Conservation (phyloP, 345 rosid genomes). For the Luvunga scandens region DNA sequence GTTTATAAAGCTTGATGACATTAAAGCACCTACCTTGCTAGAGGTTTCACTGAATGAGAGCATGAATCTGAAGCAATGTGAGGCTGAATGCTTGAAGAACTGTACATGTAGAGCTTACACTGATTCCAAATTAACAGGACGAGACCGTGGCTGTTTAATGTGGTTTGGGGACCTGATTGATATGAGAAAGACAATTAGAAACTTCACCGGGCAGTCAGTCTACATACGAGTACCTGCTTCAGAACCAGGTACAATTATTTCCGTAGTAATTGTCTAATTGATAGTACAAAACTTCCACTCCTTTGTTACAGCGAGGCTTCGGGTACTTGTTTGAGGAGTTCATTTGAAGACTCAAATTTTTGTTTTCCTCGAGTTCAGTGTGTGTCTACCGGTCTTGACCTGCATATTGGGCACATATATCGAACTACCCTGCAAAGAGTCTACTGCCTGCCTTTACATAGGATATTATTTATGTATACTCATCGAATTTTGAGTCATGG, state of each 20-base stretch:
- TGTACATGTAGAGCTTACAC: slow-evolving; percentile 35
- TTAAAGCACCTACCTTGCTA: slow-evolving; percentile 10
- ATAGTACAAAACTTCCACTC: not conserved
- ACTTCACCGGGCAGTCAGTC: slow-evolving; percentile 1
- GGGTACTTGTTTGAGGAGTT: too few species aligned
- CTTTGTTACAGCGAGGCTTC: not conserved
- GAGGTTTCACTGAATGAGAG: slow-evolving; percentile 7
- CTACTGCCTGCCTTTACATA: too few species aligned
- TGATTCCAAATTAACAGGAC: slow-evolving; percentile 1
- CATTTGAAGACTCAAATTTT: too few species aligned
- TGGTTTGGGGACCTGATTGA: slow-evolving; percentile 35
- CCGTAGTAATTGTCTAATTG: not conserved
- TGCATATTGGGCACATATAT: too few species aligned
- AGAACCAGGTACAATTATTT: slow-evolving; percentile 15
- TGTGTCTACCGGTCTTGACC: too few species aligned
- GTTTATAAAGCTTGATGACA: not conserved
- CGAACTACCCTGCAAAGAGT: too few species aligned
- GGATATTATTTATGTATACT: too few species aligned
- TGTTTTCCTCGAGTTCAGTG: too few species aligned
- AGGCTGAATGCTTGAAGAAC: slow-evolving; percentile 19
- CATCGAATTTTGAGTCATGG: too few species aligned
- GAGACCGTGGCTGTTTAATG: slow-evolving; percentile 30
- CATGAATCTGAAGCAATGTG: slow-evolving; percentile 22
- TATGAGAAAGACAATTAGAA: not conserved
- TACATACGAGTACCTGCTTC: slow-evolving; percentile 20